Conservation (phyloP, 306 rosid species). For the Begonia peltatifolia region DNA sequence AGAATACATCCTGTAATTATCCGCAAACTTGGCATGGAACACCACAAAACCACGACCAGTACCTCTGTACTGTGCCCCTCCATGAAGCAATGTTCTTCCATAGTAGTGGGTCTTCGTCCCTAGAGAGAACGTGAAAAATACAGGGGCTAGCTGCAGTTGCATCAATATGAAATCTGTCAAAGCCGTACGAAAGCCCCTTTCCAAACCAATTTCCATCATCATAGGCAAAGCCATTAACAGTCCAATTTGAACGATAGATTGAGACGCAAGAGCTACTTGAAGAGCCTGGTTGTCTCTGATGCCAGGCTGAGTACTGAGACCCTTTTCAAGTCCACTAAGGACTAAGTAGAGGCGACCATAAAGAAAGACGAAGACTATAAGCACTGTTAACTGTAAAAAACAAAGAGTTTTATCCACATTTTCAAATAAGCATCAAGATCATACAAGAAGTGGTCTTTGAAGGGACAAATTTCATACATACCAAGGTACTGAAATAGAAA, state of each 20-base stretch:
- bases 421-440: constrained; percentile 3
- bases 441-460: constrained; percentile 3
- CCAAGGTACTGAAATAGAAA: constrained; percentile 93
- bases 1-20: constrained; percentile 81
- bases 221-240: constrained; percentile 87
- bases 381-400: constrained; percentile 64
- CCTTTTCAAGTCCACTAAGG: constrained; percentile 77
- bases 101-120: constrained; percentile 96
- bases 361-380: constrained; percentile 74
- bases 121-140: constrained; percentile 85
- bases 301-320: constrained; percentile 30
- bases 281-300: constrained; percentile 68
- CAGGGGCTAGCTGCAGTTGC: constrained; percentile 87
- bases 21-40: constrained; percentile 94
- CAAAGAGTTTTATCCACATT: constrained; percentile 8
- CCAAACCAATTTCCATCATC: constrained; percentile 93
- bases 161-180: constrained; percentile 75
- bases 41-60: constrained; percentile 95
- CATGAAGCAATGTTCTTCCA: constrained; percentile 95
- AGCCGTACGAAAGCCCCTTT: constrained; percentile 78
- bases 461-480: constrained; percentile 22
- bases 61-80: constrained; percentile 92
- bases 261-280: constrained; percentile 94
- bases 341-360: constrained; percentile 92
- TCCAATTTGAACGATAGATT: constrained; percentile 90